These are phyloP conservation scores for Carex cristatella DNA, from an alignment of 176 grass and related monocot species.

Conservation along the genomic window DNA sequence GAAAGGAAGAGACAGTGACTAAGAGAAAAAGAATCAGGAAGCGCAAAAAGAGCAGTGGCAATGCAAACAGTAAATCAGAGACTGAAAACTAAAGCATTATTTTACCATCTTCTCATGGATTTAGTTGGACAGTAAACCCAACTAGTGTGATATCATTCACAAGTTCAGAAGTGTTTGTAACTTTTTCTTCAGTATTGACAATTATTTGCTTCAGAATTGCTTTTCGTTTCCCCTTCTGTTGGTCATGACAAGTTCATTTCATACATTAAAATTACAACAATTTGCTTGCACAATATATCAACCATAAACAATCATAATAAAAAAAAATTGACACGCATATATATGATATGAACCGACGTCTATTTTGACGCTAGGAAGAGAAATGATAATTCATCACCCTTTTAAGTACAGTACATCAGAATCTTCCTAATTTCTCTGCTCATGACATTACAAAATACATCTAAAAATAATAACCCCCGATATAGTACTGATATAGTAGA, in stretches of 20 bases:
- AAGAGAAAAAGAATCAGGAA: constrained; percentile 71
- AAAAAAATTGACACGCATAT: neutral
- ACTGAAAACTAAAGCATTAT: neutral
- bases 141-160: neutral
- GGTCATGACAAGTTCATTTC: neutral
- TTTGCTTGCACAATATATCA: neutral
- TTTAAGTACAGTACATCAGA: neutral
- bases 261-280: neutral
- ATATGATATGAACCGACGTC: neutral
- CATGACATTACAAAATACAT: constrained; percentile 23
- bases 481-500: neutral
- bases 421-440: neutral
- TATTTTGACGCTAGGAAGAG: neutral
- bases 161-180: neutral
- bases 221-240: neutral
- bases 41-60: constrained; percentile 28
- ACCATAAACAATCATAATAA: neutral
- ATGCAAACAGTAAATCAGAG: constrained; percentile 31
- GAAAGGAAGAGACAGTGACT: neutral
- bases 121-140: neutral
- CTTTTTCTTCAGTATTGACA: neutral
- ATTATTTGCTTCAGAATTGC: neutral
- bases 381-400: neutral
- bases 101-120: neutral
- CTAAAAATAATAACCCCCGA: neutral